Evolutionary conservation across 2,329 filamentous ascomycete species (phyloP).

Genomic region (Claviceps digitariae): DNA sequence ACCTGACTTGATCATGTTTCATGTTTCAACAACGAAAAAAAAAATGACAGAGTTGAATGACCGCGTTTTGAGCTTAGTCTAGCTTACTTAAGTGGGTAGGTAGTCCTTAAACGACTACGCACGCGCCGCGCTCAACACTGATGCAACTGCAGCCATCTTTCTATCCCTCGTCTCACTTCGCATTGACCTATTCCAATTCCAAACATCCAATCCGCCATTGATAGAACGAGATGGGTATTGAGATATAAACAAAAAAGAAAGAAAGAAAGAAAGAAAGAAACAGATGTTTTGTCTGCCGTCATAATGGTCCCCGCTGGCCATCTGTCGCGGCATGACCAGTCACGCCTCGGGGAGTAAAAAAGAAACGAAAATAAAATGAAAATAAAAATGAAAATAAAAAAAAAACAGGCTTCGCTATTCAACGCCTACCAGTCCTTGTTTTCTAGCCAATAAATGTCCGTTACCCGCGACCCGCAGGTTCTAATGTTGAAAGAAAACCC

Average conservation of each 20-base stretch:
- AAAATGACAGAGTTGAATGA: too few relatives aligned
- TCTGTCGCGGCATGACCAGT: background rate
- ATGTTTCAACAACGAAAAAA: too few relatives aligned
- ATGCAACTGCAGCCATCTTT: background rate
- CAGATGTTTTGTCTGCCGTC: background rate
- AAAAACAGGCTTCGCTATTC: background rate
- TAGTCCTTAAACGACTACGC: background rate
- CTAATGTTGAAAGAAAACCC: background rate
- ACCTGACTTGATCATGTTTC: too few relatives aligned
- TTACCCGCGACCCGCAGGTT: background rate
- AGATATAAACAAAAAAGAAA: background rate
- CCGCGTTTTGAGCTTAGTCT: background rate
- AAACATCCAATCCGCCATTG: background rate
- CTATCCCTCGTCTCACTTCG: background rate
- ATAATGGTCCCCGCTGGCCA: background rate
- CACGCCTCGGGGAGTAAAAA: background rate
- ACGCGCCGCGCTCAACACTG: background rate
- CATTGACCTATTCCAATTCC: background rate
- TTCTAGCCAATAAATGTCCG: background rate
- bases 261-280: background rate
- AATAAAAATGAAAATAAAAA: background rate
- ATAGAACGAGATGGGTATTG: background rate
- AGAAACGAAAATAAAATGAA: background rate
- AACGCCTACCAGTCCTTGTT: constrained; percentile 2
- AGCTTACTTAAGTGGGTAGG: too few relatives aligned